A percentile compares a stretch with the other conserved stretches of the same genome.
phyloP scores from a whole-genome alignment of 768 basidiomycete genomes.

The Serendipita vermifera region DNA sequence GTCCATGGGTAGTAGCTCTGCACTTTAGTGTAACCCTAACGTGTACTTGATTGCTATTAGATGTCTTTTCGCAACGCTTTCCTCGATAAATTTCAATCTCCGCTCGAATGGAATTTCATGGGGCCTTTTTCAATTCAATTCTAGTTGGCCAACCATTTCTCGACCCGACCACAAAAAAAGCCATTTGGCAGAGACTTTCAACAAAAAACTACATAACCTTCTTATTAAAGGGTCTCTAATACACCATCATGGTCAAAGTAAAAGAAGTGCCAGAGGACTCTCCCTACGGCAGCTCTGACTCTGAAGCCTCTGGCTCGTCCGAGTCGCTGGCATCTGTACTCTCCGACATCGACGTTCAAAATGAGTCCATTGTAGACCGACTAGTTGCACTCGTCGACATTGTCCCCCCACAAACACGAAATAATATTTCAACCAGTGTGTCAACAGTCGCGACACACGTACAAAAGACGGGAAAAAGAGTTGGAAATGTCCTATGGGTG shows the following conservation, averaged over 20 bases:
- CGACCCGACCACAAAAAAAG: no score
- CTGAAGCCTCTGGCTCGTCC: slow-evolving; percentile 52
- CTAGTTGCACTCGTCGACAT: slow-evolving; percentile 90
- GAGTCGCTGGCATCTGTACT: slow-evolving; percentile 61
- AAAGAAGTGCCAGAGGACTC: slow-evolving; percentile 52
- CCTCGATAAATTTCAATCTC: no score
- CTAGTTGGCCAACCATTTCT: no score
- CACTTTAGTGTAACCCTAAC: no score
- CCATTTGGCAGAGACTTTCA: no score
- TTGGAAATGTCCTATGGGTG: slow-evolving; percentile 88
- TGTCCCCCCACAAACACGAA: slow-evolving; percentile 80
- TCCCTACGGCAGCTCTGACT: slow-evolving; percentile 62
- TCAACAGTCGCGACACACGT: slow-evolving; percentile 49
- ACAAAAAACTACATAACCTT: no score
- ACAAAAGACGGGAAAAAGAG: slow-evolving; percentile 53
- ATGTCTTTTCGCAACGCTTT: no score
- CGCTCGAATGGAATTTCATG: no score
- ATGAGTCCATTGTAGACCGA: slow-evolving; percentile 76
- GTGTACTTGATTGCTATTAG: no score
- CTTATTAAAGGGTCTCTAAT: no score
- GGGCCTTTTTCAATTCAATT: no score
- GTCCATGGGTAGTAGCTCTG: no score
- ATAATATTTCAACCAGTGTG: slow-evolving; percentile 50
- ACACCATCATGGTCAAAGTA: slow-evolving; percentile 80
- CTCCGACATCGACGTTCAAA: slow-evolving; percentile 52